Evolutionary conservation across 2,329 filamentous ascomycete species (phyloP).

Genomic region (Hymenoscyphus fructigenus): DNA sequence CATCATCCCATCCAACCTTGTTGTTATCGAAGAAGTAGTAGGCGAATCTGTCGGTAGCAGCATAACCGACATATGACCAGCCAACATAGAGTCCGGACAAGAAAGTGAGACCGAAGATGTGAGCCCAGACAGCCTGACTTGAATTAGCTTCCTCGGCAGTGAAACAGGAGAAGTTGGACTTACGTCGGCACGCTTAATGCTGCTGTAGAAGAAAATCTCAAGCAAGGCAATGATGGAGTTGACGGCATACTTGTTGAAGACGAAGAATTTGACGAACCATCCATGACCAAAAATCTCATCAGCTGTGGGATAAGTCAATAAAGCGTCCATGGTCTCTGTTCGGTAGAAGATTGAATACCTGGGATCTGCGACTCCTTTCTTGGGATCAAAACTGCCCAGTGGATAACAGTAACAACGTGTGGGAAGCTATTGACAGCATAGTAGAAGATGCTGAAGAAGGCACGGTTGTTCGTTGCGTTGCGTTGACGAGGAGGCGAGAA

Average conservation of each 20-base stretch:
- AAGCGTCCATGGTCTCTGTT: background rate
- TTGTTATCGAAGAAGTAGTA: constrained; percentile 37
- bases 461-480: constrained; percentile 27
- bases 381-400: constrained; percentile 36
- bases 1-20: constrained; percentile 31
- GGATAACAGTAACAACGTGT: constrained; percentile 32
- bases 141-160: constrained; percentile 16
- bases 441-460: constrained; percentile 37
- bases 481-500: constrained; percentile 31
- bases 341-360: constrained; percentile 15
- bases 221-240: constrained; percentile 34
- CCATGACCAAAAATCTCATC: constrained; percentile 28
- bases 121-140: constrained; percentile 29
- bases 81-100: constrained; percentile 31
- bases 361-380: constrained; percentile 24
- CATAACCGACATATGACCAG: constrained; percentile 35
- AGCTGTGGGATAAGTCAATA: constrained; percentile 21
- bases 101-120: constrained; percentile 27
- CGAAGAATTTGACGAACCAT: constrained; percentile 27
- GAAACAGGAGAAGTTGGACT: constrained; percentile 12
- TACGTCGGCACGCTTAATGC: constrained; percentile 35
- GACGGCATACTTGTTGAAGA: constrained; percentile 32
- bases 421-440: constrained; percentile 33
- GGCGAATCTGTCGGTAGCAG: constrained; percentile 29
- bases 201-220: constrained; percentile 36